These are phyloP conservation scores for Zygotorulaspora chibaensis DNA, from an alignment of 805 yeast genomes.

Conservation along the genomic window DNA sequence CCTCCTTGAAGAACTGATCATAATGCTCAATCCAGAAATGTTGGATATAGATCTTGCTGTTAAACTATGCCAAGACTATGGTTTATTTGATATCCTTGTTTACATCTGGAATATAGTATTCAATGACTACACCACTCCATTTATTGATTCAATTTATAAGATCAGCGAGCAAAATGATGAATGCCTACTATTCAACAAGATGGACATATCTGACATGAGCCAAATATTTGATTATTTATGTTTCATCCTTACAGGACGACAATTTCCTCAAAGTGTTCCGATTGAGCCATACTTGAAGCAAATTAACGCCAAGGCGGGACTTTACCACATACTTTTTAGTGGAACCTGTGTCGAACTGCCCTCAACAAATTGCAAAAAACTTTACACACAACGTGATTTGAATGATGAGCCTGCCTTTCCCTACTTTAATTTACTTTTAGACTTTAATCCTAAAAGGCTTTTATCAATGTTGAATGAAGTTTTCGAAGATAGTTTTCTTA, in stretches of 20 bases:
- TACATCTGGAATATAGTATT: conserved; percentile 71
- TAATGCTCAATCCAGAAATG: conserved; percentile 59
- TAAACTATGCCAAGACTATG: conserved; percentile 51
- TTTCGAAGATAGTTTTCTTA: conserved; percentile 73
- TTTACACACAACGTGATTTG: conserved; percentile 31
- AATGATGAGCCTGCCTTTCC: conserved; percentile 59
- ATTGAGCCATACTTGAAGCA: conserved; percentile 37
- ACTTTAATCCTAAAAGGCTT: conserved; percentile 52
- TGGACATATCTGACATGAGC: conserved; percentile 16
- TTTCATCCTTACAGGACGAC: conserved; percentile 68
- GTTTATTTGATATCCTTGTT: conserved; percentile 56
- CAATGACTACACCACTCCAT: conserved; percentile 67
- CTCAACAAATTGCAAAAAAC: conserved; percentile 31
- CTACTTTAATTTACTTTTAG: conserved; percentile 55
- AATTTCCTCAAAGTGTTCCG: conserved; percentile 65
- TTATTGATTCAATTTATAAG: conserved; percentile 49
- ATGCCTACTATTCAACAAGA: conserved; percentile 15
- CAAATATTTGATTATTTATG: conserved; percentile 60
- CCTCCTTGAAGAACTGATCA: conserved; percentile 60
- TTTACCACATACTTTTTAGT: conserved; percentile 58
- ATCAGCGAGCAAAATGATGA: conserved; percentile 26
- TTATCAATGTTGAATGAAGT: conserved; percentile 72
- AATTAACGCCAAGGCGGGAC: conserved; percentile 42
- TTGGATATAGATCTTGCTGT: conserved; percentile 78
- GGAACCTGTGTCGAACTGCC: conserved; percentile 52